Conservation (phyloP, 192 early-diverging fungal genomes). For the Gamsiella multidivaricata region DNA sequence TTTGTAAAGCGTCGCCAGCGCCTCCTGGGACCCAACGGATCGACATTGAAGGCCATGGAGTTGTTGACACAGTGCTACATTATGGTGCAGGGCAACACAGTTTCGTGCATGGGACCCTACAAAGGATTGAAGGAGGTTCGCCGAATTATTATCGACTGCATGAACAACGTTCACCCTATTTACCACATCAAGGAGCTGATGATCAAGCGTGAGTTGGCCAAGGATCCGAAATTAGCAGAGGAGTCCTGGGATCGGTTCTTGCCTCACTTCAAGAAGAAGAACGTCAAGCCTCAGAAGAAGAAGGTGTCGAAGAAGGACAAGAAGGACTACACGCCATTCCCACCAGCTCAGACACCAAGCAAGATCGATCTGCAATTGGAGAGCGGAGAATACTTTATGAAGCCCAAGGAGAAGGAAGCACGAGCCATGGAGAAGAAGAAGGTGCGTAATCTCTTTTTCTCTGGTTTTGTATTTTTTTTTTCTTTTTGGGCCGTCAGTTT, state of each 20-base stretch:
- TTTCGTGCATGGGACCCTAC: slow-evolving; percentile 91
- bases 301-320: slow-evolving; percentile 68
- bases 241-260: slow-evolving; percentile 98
- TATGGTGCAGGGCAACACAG: slow-evolving; percentile 99
- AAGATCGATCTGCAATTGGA: slow-evolving; percentile 95
- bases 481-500: background rate
- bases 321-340: slow-evolving; percentile 92
- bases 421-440: slow-evolving; percentile 76
- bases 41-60: slow-evolving; percentile 97
- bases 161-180: slow-evolving; percentile 99
- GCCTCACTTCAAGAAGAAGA: slow-evolving; percentile 96
- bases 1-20: slow-evolving; percentile 97
- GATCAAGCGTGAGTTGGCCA: slow-evolving; percentile 98
- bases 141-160: slow-evolving; percentile 94
- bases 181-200: slow-evolving; percentile 99
- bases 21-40: slow-evolving; percentile 94
- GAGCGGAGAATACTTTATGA: slow-evolving; percentile 96
- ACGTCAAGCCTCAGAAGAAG: slow-evolving; percentile 78
- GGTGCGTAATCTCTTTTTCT: slow-evolving; percentile 34
- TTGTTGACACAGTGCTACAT: slow-evolving; percentile 95
- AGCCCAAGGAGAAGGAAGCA: slow-evolving; percentile 73
- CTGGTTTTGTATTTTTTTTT: slow-evolving; percentile 2
- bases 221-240: slow-evolving; percentile 91
- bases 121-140: slow-evolving; percentile 90
- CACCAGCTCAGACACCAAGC: slow-evolving; percentile 83